phyloP scores from a whole-genome alignment of 2,329 filamentous ascomycete genomes.

The Phialocephala subalpina region DNA sequence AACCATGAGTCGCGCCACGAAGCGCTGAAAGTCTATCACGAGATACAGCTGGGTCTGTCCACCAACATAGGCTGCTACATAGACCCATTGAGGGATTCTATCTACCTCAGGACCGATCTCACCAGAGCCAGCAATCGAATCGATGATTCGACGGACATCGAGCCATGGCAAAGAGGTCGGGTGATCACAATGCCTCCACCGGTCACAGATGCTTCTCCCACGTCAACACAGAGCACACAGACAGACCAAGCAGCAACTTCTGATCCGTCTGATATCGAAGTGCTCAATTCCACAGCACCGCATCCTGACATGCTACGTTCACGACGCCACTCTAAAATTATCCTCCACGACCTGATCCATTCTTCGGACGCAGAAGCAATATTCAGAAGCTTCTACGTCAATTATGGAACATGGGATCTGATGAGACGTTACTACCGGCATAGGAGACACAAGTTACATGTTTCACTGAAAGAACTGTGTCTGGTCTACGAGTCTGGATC shows the following conservation, averaged over 20 bases:
- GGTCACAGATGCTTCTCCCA: neutral
- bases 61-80: constrained; percentile 14
- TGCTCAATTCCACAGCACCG: neutral
- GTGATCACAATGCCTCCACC: neutral
- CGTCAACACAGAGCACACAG: neutral
- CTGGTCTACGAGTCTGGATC: constrained; percentile 7
- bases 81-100: constrained; percentile 10
- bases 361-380: constrained; percentile 4
- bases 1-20: constrained; percentile 13
- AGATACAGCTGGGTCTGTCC: constrained; percentile 4
- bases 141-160: neutral
- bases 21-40: constrained; percentile 14
- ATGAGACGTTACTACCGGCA: constrained; percentile 3
- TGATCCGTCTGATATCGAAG: neutral
- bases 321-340: constrained; percentile 11
- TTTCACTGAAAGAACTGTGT: neutral
- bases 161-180: constrained; percentile 5
- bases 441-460: constrained; percentile 2
- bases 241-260: neutral
- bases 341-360: constrained; percentile 10
- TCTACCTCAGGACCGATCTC: constrained; percentile 13
- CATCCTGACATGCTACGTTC: neutral
- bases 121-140: neutral
- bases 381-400: constrained; percentile 6
- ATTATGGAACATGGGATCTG: constrained; percentile 3